Percentiles rank a stretch among this genome's conserved stretches.
Evolutionary conservation across 345 rosid genomes (phyloP).

Genomic region (Orychophragmus violaceus): DNA sequence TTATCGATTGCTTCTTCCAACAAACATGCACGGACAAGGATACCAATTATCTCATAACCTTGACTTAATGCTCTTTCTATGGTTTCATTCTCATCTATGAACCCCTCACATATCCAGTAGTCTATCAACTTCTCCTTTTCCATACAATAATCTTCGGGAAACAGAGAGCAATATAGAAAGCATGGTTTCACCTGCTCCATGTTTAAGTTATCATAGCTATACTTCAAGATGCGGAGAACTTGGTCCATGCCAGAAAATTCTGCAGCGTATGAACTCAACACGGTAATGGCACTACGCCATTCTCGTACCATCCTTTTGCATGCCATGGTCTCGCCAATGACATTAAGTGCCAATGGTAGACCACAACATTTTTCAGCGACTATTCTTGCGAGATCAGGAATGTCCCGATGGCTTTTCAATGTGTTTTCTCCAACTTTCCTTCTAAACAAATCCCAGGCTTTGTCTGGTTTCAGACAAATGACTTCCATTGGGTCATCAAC

Average conservation of each 20-base stretch:
- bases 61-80: not conserved
- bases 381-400: not conserved
- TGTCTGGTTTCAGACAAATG: not conserved
- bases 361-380: not conserved
- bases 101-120: not conserved
- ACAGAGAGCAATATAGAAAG: not conserved
- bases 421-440: not conserved
- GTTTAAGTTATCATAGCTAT: not conserved
- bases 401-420: not conserved
- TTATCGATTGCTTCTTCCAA: not conserved
- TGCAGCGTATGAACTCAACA: too few species aligned
- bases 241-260: not conserved
- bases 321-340: not conserved
- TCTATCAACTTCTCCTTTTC: not conserved
- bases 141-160: not conserved
- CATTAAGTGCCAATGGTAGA: not conserved
- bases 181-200: not conserved
- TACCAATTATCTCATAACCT: conserved; percentile 25
- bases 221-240: not conserved
- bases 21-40: conserved; percentile 4
- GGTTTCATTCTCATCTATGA: not conserved
- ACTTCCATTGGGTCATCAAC: not conserved
- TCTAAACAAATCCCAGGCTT: not conserved
- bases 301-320: not conserved
- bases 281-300: too few species aligned